phyloP scores from a whole-genome alignment of 1,284 basidiomycete species.

The Cryptococcus wingfieldii region DNA sequence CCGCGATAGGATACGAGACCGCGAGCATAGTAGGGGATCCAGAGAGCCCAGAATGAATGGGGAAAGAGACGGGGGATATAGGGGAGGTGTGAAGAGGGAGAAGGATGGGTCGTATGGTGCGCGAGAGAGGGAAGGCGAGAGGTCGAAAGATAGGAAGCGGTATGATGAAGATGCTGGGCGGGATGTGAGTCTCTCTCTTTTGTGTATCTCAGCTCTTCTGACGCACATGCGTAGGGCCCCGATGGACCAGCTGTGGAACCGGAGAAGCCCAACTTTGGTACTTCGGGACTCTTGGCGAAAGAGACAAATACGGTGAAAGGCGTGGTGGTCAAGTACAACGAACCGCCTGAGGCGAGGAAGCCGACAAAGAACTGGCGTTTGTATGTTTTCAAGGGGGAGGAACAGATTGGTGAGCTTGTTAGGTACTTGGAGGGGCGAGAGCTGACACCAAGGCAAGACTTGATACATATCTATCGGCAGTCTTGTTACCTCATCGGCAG shows the following conservation, averaged over 20 bases:
- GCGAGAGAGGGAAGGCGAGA: conserved; percentile 39
- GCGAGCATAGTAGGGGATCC: not conserved
- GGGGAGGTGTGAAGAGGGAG: not conserved
- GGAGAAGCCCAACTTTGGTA: conserved; percentile 73
- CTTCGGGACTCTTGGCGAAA: conserved; percentile 86
- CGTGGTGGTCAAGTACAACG: conserved; percentile 94
- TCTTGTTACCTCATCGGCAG: conserved; percentile 91
- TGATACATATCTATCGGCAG: conserved; percentile 85
- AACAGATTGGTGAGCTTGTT: conserved; percentile 73
- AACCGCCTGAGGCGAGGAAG: conserved; percentile 95
- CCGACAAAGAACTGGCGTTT: conserved; percentile 84
- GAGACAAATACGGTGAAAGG: conserved; percentile 87
- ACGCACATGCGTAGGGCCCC: not conserved
- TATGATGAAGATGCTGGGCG: conserved; percentile 32
- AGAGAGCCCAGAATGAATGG: conserved; percentile 8
- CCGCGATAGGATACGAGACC: no score
- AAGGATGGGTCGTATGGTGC: conserved; percentile 13
- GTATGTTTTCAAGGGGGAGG: conserved; percentile 93
- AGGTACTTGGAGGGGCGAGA: not conserved
- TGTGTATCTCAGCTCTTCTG: not conserved
- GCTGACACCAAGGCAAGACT: conserved; percentile 55
- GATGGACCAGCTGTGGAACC: conserved; percentile 20
- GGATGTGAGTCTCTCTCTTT: conserved; percentile 17
- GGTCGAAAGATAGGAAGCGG: conserved; percentile 34
- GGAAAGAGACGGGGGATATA: conserved; percentile 2